Base-by-base conservation (phyloP, 2,329 filamentous ascomycete species). In the Beauveria rudraprayagi region DNA sequence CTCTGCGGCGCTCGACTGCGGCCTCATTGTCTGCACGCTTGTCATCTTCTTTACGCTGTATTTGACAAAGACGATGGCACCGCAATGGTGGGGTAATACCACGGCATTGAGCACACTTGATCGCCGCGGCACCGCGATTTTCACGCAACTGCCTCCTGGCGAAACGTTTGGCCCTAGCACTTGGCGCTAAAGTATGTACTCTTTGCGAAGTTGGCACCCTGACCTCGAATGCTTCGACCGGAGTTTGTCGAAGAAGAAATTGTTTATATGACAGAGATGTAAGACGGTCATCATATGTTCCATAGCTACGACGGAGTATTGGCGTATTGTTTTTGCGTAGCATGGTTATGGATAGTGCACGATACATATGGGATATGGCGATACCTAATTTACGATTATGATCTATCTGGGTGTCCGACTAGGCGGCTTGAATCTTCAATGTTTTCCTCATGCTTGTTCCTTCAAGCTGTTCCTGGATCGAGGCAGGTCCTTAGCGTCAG, bases 11-110 rank as follows among this genome's bases (percentile, higher is more conserved):
- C 75, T 91, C 43, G 88, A 91, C 70, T 83, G 82, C 54, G 88
- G 88, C 5, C 78, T 90, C 5, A 83, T 86, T 14, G 71, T 90
- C 22, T 82, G 80, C 40, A 87, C 86, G 0, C 80, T 91, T 41
- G 71, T 91, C 61, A 86, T 91, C 61, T 89, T 91, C 76, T 83
- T 89, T 66, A 80, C 84, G 1, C 74, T 91, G 30, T 83, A 85
- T 61, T 70, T 90, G 65, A 86, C 86, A 2, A 75, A 77, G 40
- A 78, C 79, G 9, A 68, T 70, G 3, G 75, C 83, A 61, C 84
- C 86, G 0, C 68, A 76, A 10, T 91, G 88, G 85, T 88, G 82
- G 75, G 84, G 84, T 10, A 87, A 87, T 63, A 70, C 74, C 22
- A 76, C 72, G 7, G 77, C 77, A 3, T 68, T 77, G 51, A 63